phyloP scores from a whole-genome alignment of 1,139 yeast species.

The Suzukiozyma palmioleophila region DNA sequence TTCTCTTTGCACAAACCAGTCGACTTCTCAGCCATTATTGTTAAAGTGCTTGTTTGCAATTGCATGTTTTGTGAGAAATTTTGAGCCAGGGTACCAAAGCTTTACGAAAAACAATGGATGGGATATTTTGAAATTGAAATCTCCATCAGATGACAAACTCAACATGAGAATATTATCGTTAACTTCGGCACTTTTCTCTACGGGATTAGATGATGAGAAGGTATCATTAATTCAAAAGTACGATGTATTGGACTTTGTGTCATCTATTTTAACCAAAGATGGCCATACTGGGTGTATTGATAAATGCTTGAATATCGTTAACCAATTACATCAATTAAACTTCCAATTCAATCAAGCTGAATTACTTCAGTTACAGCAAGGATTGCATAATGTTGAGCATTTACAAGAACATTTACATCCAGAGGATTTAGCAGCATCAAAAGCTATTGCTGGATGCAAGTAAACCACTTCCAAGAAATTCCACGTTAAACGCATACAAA shows the following conservation, averaged over 20 bases:
- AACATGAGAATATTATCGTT: conserved; percentile 54
- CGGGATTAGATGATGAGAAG: conserved; percentile 41
- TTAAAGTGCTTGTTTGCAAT: conserved; percentile 75
- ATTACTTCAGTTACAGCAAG: conserved; percentile 31
- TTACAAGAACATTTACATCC: conserved; percentile 45
- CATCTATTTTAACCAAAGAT: conserved; percentile 30
- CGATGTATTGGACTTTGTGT: conserved; percentile 35
- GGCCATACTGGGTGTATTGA: conserved; percentile 56
- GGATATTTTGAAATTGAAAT: conserved; percentile 26
- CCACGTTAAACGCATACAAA: too few relatives aligned
- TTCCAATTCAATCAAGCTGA: conserved; percentile 48
- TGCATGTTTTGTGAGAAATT: conserved; percentile 72
- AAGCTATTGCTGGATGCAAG: conserved; percentile 30
- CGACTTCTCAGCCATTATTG: conserved; percentile 34
- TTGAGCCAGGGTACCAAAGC: conserved; percentile 46
- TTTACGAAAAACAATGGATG: conserved; percentile 67
- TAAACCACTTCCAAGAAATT: too few relatives aligned
- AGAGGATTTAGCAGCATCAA: conserved; percentile 49
- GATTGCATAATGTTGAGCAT: conserved; percentile 38
- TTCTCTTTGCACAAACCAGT: conserved; percentile 22
- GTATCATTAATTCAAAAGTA: conserved; percentile 36
- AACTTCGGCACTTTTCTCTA: conserved; percentile 53
- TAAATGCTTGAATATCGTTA: conserved; percentile 52
- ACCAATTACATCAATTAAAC: conserved; percentile 43
- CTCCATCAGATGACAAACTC: conserved; percentile 29